Conservation (phyloP, 202 grass and related monocot species). For the Eragrostis tef region DNA sequence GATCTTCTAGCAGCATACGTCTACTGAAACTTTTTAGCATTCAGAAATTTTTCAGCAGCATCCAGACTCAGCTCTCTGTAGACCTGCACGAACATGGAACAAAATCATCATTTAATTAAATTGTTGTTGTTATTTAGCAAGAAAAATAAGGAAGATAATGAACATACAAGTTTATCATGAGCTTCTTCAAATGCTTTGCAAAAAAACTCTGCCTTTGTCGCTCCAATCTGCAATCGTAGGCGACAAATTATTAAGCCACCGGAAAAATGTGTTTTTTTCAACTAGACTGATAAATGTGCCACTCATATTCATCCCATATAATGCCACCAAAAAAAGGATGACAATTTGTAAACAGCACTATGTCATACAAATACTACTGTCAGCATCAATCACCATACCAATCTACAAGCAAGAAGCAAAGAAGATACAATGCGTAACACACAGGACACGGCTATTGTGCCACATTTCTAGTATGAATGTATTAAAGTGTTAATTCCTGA, state of each 20-base stretch:
- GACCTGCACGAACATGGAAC: slow-evolving; percentile 50
- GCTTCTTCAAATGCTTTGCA: slow-evolving; percentile 74
- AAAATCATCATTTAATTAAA: background rate
- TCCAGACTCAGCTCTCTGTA: slow-evolving; percentile 77
- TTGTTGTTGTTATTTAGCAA: background rate
- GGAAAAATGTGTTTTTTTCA: background rate
- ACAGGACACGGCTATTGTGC: background rate
- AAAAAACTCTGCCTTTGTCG: slow-evolving; percentile 68
- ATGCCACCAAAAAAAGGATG: background rate
- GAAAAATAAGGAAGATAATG: background rate
- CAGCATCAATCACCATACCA: background rate
- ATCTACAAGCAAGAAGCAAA: background rate
- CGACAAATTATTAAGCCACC: slow-evolving; percentile 1
- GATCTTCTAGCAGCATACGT: background rate
- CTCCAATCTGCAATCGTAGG: slow-evolving; percentile 59
- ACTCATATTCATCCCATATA: background rate
- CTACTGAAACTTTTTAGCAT: slow-evolving; percentile 6
- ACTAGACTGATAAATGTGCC: background rate
- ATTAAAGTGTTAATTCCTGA: too few relatives aligned
- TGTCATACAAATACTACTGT: background rate
- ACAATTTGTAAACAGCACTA: background rate
- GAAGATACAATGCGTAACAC: background rate
- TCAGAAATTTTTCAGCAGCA: slow-evolving; percentile 68
- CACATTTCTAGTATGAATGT: background rate
- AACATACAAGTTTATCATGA: slow-evolving; percentile 73